Base-by-base conservation (phyloP, 257 asterid species). In the Rehmannia glutinosa region DNA sequence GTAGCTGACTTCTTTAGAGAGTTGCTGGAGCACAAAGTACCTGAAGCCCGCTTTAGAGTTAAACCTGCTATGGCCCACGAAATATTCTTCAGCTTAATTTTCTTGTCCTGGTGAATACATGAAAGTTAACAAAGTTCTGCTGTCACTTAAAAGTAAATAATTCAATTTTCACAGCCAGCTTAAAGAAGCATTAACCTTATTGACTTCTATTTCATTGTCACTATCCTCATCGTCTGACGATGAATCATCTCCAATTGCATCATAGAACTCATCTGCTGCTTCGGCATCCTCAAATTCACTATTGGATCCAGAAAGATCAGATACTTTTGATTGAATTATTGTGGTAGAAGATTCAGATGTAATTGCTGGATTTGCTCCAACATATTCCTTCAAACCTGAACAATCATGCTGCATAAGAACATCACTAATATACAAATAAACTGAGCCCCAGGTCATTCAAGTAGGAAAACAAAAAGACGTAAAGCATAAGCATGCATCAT, bases 341-440 rank as follows among this genome's bases (percentile, higher is more conserved):
- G 86, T 81, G 57, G 87, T 71, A 10, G 86, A 60, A 35, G 88
- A 74, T 27, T 75, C 86, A 43, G 73, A 65, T 21, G 62, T 39
- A 63, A 81, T 78, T 66, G 85, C 78, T 59, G 99, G 98, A 84
- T 79, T 94, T 73, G 99, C 99, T 75, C 85, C 90, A 56, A 94
- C 63, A 71, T 94, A 94, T 80, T 91, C 99, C 85, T 89, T 94
- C 73, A 94, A 79, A 76, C 99, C 99, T 91, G 76, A 56, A 79
- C 17, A 42, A 68, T 70, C 59, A 80, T 47, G 54, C 67, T 59
- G 39, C 62, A 47, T 4, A 45, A 47, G 27, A 72, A 30, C 63
- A 73, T 62, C 47, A 66, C 32, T 58, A 28, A 36, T 9, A 16
- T 32, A 28, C 8, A 68, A 59, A 54, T 36, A 39, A 58, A 45